These are phyloP conservation scores for Fusarium sp. DNA, from an alignment of 2,329 filamentous ascomycete species.

Conservation along the genomic window DNA sequence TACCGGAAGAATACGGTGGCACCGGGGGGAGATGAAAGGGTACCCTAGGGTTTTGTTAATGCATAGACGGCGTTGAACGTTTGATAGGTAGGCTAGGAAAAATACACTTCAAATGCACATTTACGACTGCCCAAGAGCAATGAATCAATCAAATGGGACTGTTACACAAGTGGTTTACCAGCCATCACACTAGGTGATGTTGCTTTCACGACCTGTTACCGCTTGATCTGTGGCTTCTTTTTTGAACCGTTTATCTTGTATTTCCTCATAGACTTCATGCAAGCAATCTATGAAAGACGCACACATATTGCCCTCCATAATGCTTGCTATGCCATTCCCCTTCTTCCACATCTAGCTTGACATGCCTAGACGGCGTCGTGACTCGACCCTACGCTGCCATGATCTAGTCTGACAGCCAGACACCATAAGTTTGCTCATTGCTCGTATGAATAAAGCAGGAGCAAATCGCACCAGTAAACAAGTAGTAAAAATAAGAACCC, in stretches of 20 bases:
- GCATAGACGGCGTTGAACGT: conserved; percentile 52
- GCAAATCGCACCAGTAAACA: background rate
- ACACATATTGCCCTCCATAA: conserved; percentile 15
- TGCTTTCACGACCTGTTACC: background rate
- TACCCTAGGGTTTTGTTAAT: conserved; percentile 43
- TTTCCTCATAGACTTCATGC: conserved; percentile 11
- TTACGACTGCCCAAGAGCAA: background rate
- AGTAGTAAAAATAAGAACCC: conserved; percentile 12
- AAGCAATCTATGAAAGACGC: conserved; percentile 15
- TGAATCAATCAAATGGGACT: background rate
- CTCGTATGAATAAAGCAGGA: conserved; percentile 4
- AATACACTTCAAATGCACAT: conserved; percentile 39
- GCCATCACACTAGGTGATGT: background rate
- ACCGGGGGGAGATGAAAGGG: conserved; percentile 20
- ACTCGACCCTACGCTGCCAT: conserved; percentile 1
- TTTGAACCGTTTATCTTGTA: background rate
- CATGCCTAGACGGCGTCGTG: conserved; percentile 5
- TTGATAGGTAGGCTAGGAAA: conserved; percentile 44
- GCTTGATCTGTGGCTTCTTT: background rate
- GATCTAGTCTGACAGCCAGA: conserved; percentile 1
- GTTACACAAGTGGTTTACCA: background rate
- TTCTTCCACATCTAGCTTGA: background rate
- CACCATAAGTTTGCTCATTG: background rate
- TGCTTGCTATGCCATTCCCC: background rate
- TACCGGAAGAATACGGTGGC: conserved; percentile 13